Conservation (phyloP, 768 basidiomycete genomes). For the Termitomyces sp. region DNA sequence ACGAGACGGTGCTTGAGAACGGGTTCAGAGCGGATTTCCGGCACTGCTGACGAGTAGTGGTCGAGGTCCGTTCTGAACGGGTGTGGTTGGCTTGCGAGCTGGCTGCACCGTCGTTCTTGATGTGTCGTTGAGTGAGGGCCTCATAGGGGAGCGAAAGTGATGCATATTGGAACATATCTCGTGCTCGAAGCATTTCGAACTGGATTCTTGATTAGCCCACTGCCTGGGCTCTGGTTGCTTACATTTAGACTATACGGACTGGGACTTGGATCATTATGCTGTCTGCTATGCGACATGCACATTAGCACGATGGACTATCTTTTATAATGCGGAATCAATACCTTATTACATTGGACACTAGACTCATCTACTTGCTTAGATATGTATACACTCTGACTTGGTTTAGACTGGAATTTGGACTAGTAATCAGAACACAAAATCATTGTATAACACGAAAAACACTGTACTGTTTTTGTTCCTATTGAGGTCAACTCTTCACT, state of each 20-base stretch:
- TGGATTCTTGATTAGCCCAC: background rate
- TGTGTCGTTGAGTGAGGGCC: background rate
- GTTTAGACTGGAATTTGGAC: background rate
- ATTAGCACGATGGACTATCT: background rate
- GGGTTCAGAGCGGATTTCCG: background rate
- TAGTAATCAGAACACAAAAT: background rate
- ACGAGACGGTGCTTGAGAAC: background rate
- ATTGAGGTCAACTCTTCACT: too few species aligned
- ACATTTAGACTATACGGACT: background rate
- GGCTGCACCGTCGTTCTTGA: background rate
- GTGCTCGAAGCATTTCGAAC: background rate
- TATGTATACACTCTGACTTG: background rate
- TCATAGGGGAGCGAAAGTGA: background rate
- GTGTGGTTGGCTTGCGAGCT: background rate
- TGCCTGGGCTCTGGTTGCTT: background rate
- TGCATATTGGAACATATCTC: background rate
- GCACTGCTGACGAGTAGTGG: background rate
- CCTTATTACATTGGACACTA: background rate
- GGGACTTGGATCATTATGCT: background rate
- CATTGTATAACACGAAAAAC: background rate
- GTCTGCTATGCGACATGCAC: background rate
- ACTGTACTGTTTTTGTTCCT: background rate
- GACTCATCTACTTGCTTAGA: background rate
- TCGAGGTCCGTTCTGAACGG: background rate
- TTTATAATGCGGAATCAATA: background rate